Base-by-base conservation (phyloP, 441 rosid genomes). In the Gossypium gossypioides region DNA sequence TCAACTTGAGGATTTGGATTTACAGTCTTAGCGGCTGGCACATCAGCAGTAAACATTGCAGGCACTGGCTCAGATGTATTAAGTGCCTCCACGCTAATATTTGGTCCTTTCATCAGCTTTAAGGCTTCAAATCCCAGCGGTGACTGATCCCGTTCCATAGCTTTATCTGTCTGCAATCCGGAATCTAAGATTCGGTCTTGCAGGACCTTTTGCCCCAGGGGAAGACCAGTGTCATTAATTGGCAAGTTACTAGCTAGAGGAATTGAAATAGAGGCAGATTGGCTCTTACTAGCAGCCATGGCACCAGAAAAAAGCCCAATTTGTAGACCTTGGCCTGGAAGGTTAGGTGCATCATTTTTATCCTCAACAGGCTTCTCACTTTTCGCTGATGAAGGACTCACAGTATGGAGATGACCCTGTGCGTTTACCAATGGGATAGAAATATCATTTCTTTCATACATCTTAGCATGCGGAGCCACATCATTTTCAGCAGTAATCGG, bases 401-500 rank as follows among this genome's bases (percentile, higher is more conserved):
- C 74, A 7, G 19, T 68, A 67, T 42, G 76, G 34, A 51, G 71
- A 61, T 42, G 69, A 71, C 73, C 50, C 69, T 51, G 79, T 0
- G 59, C 75, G 73, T 70, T 78, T 62, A 68, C 67, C 63, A 34
- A 81, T 8, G 90, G 88, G 71, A 82, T 15, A 15, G 80, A 84
- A 69, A 79, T 80, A 15, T 84, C 89, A 42, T 78, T 80, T 63
- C 88, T 88, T 75, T 3, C 51, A 68, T 78, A 78, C 94, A 88
- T 87, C 75, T 74, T 83, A 63, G 72, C 88, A 42, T 54, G 74
- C 25, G 94, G 98, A 76, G 98, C 97, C 66, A 93, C 81, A 44
- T 93, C 97, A 75, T 85, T 89, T 55, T 77, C 85, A 25, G 86
- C 79, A 60, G 93, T 82, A 46, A 91, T 46, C 0, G 90, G 93